Conservation (phyloP, 441 rosid species). For the Viola pubescens region DNA sequence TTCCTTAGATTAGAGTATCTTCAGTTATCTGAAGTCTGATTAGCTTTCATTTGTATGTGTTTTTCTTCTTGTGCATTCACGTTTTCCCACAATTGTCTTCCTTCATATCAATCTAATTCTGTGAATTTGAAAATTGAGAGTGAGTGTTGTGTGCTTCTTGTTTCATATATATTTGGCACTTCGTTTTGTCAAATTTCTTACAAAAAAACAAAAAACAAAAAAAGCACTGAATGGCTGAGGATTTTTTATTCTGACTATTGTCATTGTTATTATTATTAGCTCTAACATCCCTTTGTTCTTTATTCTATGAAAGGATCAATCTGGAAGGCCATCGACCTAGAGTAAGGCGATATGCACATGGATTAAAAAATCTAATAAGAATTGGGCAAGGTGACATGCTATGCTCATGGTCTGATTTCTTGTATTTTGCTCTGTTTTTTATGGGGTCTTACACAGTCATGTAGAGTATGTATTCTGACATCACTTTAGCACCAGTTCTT, state of each 20-base stretch:
- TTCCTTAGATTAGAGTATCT: background rate
- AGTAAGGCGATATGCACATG: conserved; percentile 86
- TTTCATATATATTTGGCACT: background rate
- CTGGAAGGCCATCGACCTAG: conserved; percentile 86
- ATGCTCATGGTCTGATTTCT: conserved; percentile 10
- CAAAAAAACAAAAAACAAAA: no score
- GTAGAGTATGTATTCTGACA: background rate
- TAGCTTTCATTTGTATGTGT: background rate
- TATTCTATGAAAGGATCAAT: conserved; percentile 56
- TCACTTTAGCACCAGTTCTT: background rate
- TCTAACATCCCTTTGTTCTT: conserved; percentile 10
- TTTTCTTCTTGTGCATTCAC: background rate
- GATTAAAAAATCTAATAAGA: conserved; percentile 67
- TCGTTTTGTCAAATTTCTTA: background rate
- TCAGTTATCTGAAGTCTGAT: background rate
- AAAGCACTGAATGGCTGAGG: conserved; percentile 1
- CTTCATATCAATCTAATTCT: background rate
- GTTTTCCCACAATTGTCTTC: background rate
- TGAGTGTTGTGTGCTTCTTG: conserved; percentile 6
- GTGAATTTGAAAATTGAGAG: background rate
- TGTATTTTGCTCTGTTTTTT: background rate
- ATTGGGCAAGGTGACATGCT: conserved; percentile 79
- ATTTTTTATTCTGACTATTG: conserved; percentile 6
- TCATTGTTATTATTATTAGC: no score
- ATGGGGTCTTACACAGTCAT: background rate